Conservation (phyloP, 2,329 filamentous ascomycete genomes). For the Colletotrichum navitas region DNA sequence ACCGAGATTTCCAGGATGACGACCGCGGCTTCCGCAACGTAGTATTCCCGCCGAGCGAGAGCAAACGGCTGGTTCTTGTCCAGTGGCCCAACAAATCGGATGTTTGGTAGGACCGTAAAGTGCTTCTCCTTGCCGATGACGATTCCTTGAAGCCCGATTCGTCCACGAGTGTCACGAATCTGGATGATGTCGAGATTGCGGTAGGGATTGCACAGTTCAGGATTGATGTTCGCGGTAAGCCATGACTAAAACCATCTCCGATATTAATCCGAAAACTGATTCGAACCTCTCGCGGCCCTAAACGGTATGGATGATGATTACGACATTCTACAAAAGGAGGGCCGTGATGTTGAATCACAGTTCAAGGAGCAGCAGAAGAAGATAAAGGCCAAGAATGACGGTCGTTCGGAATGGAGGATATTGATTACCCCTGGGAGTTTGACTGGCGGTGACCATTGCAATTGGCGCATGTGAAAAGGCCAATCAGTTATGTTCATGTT, state of each 20-base stretch:
- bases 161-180: neutral
- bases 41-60: neutral
- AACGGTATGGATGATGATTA: constrained; percentile 4
- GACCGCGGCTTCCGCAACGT: constrained; percentile 11
- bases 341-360: neutral
- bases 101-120: neutral
- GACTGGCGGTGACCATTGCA: neutral
- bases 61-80: neutral
- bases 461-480: no score
- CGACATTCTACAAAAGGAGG: neutral
- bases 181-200: neutral
- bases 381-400: neutral
- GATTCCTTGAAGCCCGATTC: neutral
- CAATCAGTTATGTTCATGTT: neutral
- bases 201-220: constrained; percentile 4
- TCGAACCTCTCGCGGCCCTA: neutral
- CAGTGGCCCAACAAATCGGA: neutral
- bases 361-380: neutral
- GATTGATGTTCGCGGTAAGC: constrained; percentile 9
- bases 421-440: neutral
- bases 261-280: neutral
- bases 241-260: no score
- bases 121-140: neutral
- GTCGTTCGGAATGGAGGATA: neutral
- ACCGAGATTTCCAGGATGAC: constrained; percentile 9